A percentile compares a stretch with the other conserved stretches of the same genome.
Conservation (phyloP, 495 filamentous ascomycete genomes). For the Podospora fimiseda region DNA sequence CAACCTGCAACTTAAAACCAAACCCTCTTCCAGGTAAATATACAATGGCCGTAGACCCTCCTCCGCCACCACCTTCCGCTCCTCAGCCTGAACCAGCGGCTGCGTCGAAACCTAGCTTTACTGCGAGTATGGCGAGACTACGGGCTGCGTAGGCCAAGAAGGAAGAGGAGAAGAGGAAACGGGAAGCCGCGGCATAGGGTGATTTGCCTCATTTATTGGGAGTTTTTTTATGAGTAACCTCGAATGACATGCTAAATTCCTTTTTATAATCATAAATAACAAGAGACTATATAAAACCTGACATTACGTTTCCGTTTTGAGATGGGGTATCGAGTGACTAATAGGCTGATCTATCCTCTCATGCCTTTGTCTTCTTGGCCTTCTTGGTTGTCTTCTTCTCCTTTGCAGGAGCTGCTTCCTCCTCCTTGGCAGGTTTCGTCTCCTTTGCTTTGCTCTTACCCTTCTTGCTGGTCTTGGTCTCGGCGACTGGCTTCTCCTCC, state of each 20-base stretch:
- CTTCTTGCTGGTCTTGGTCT: conserved; percentile 5
- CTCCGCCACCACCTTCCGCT: too few species aligned
- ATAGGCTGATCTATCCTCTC: conserved; percentile 10
- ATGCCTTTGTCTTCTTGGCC: conserved; percentile 32
- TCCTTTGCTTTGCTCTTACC: background rate
- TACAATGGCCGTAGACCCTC: too few species aligned
- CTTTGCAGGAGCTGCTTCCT: conserved; percentile 15
- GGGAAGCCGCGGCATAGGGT: too few species aligned
- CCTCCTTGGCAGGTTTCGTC: conserved; percentile 11
- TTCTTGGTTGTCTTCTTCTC: conserved; percentile 25
- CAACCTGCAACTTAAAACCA: background rate
- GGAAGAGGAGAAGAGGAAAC: too few species aligned
- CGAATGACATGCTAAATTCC: background rate
- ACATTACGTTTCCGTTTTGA: conserved; percentile 2
- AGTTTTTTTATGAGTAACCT: too few species aligned
- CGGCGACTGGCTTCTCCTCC: conserved; percentile 8
- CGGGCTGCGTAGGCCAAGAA: too few species aligned
- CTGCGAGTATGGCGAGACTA: too few species aligned
- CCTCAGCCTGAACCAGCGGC: too few species aligned
- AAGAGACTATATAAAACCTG: background rate
- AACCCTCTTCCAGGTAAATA: too few species aligned
- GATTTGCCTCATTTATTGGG: too few species aligned
- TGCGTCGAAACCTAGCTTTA: too few species aligned
- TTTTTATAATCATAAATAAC: background rate
- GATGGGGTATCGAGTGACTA: conserved; percentile 8